Percentiles rank a stretch among this genome's conserved stretches.
Evolutionary conservation across 495 filamentous ascomycete species (phyloP).

Genomic region (Filosporella fistucella): DNA sequence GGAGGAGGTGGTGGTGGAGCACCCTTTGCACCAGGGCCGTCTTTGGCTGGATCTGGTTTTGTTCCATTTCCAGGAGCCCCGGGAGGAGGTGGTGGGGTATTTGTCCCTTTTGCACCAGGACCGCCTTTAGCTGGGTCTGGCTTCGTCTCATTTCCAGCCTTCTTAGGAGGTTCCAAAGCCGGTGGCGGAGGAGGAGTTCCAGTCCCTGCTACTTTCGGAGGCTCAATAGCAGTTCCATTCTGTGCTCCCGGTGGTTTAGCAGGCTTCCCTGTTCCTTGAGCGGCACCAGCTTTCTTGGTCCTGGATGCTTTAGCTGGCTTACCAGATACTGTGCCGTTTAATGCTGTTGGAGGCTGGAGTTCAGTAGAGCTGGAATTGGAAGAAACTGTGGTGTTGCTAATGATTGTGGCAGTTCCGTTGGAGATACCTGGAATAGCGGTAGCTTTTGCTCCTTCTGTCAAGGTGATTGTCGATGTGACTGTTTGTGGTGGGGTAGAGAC

Average conservation of each 20-base stretch:
- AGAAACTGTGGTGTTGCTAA: constrained; percentile 9
- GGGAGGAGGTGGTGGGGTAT: not conserved
- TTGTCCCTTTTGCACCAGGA: not conserved
- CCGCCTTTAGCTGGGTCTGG: too few species aligned
- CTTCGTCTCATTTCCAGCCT: not conserved
- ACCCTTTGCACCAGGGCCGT: not conserved
- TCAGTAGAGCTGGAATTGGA: not conserved
- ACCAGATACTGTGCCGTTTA: not conserved
- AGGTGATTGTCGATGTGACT: constrained; percentile 11
- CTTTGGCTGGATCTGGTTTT: not conserved
- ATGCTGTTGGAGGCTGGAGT: not conserved
- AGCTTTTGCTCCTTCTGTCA: constrained; percentile 5
- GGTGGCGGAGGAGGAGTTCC: not conserved
- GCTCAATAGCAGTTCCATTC: not conserved
- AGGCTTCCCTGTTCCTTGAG: too few species aligned
- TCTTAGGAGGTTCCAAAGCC: not conserved
- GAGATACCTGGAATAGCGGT: constrained; percentile 2
- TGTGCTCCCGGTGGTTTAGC: not conserved
- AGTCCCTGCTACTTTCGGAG: not conserved
- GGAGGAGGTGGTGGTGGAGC: not conserved
- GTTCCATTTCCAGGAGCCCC: not conserved
- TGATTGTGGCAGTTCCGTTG: constrained; percentile 11
- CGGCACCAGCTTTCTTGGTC: not conserved
- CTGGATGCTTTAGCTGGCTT: not conserved
- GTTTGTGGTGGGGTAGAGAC: constrained; percentile 11